Percentiles rank a stretch among this genome's conserved stretches.
Conservation (phyloP, 441 rosid species). For the Dalechampia spathulata region DNA sequence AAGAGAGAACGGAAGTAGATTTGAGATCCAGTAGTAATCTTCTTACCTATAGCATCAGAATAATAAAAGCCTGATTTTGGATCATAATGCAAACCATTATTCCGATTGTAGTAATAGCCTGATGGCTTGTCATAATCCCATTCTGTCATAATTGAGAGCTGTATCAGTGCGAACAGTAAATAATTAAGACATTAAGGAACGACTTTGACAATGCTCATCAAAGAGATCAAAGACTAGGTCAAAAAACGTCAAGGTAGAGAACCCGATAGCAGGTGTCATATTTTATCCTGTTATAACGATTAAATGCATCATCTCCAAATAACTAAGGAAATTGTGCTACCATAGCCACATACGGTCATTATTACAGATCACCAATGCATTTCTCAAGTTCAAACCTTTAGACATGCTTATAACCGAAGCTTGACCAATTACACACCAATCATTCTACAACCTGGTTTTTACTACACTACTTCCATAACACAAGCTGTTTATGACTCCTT, state of each 20-base stretch:
- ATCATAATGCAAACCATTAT: conserved; percentile 58
- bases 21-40: neutral
- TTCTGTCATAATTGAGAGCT: conserved; percentile 44
- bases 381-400: neutral
- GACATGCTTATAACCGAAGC: neutral
- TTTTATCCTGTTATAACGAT: too few species aligned
- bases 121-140: conserved; percentile 66
- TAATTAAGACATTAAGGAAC: conserved; percentile 13
- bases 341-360: neutral
- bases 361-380: neutral
- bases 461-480: too few species aligned
- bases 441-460: too few species aligned
- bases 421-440: too few species aligned
- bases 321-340: neutral
- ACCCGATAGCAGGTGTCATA: too few species aligned
- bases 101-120: conserved; percentile 58
- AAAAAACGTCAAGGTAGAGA: too few species aligned
- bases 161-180: conserved; percentile 25
- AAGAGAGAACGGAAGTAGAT: neutral
- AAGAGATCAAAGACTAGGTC: neutral
- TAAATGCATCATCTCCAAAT: too few species aligned
- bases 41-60: conserved; percentile 69
- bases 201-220: neutral
- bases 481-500: too few species aligned
- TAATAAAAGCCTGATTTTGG: conserved; percentile 85